phyloP scores from a whole-genome alignment of 768 basidiomycete species.

The Rhodocollybia butyracea region DNA sequence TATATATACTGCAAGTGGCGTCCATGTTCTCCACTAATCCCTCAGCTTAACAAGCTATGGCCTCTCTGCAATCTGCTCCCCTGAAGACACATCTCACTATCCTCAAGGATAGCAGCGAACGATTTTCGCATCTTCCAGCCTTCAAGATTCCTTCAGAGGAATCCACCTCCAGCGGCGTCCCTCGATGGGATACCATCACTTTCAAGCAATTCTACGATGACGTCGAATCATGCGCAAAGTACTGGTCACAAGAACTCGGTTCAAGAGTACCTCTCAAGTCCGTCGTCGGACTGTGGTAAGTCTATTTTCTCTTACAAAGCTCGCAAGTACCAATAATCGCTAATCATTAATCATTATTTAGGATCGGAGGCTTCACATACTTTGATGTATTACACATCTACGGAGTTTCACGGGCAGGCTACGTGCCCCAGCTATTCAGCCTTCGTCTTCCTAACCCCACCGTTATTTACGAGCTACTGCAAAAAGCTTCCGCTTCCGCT shows the following conservation, averaged over 20 bases:
- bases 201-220: constrained; percentile 63
- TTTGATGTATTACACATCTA: constrained; percentile 71
- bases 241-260: constrained; percentile 56
- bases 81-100: constrained; percentile 55
- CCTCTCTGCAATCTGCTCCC: background rate
- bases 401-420: constrained; percentile 72
- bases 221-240: constrained; percentile 60
- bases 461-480: constrained; percentile 68
- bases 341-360: constrained; percentile 21
- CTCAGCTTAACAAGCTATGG: background rate
- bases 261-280: constrained; percentile 49
- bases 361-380: constrained; percentile 74
- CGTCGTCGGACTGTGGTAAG: constrained; percentile 73
- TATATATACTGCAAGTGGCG: constrained; percentile 6
- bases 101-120: constrained; percentile 53
- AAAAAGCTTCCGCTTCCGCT: constrained; percentile 57
- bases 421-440: constrained; percentile 75
- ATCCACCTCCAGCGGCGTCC: constrained; percentile 34
- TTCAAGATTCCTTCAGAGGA: constrained; percentile 59
- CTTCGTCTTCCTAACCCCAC: constrained; percentile 70
- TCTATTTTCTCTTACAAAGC: constrained; percentile 1
- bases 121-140: constrained; percentile 46
- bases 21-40: background rate
- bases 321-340: constrained; percentile 6
- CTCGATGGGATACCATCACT: constrained; percentile 58